A percentile compares a stretch with the other conserved stretches of the same genome.
Evolutionary conservation across 2,329 filamentous ascomycete species (phyloP).

Genomic region (Aspergillus phoenicis): DNA sequence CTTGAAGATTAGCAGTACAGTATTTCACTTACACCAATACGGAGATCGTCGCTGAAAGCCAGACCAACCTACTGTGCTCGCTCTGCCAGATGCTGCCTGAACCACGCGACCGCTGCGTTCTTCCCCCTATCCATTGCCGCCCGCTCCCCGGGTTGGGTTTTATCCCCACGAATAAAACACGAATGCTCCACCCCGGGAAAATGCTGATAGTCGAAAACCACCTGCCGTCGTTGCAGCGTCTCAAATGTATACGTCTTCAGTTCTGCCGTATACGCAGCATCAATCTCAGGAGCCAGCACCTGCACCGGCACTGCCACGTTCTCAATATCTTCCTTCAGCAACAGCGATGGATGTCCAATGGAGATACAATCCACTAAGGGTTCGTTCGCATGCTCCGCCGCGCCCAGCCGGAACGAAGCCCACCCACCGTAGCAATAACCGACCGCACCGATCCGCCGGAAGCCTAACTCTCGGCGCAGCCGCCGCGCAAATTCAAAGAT

Average conservation of each 20-base stretch:
- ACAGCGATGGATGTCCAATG: slow-evolving; percentile 49
- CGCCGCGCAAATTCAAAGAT: slow-evolving; percentile 40
- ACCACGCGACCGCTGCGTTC: slow-evolving; percentile 52
- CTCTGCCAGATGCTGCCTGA: slow-evolving; percentile 24
- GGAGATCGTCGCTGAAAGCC: too few relatives aligned
- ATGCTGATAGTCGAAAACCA: slow-evolving; percentile 55
- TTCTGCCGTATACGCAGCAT: slow-evolving; percentile 48
- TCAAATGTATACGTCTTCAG: slow-evolving; percentile 50
- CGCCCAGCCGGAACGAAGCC: slow-evolving; percentile 52
- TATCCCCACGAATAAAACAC: slow-evolving; percentile 49
- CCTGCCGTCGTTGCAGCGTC: slow-evolving; percentile 39
- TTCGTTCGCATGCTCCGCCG: slow-evolving; percentile 33
- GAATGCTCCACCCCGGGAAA: slow-evolving; percentile 55
- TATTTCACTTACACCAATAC: too few relatives aligned
- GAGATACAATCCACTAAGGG: slow-evolving; percentile 51
- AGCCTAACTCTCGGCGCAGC: slow-evolving; percentile 29
- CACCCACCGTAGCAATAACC: slow-evolving; percentile 58
- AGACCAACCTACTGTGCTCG: too few relatives aligned
- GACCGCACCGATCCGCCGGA: slow-evolving; percentile 45
- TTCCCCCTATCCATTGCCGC: slow-evolving; percentile 53
- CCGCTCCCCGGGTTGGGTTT: slow-evolving; percentile 42
- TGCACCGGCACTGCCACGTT: slow-evolving; percentile 53
- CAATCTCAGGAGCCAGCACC: slow-evolving; percentile 55
- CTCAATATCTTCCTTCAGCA: slow-evolving; percentile 52
- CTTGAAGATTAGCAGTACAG: too few relatives aligned